Conservation (phyloP, 345 rosid genomes). For the Gossypium rotundifolium region DNA sequence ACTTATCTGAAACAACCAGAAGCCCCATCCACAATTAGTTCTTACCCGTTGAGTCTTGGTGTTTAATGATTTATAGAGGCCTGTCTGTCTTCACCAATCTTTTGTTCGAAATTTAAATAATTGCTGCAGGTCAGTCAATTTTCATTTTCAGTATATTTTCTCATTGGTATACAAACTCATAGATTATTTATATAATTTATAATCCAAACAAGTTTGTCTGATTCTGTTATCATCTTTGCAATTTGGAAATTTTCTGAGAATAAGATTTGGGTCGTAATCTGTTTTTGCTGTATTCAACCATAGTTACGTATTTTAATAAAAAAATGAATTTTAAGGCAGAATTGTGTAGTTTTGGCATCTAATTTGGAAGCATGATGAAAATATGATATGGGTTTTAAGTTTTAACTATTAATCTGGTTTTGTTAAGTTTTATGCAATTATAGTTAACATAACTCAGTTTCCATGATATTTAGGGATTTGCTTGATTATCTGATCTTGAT, state of each 20-base stretch:
- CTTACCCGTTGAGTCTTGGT: not conserved
- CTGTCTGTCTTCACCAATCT: not conserved
- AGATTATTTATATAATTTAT: not conserved
- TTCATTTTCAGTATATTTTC: not conserved
- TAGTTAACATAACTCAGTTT: not conserved
- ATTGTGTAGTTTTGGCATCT: not conserved
- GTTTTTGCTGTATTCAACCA: not conserved
- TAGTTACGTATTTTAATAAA: not conserved
- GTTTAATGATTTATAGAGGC: not conserved
- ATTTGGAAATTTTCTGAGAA: not conserved
- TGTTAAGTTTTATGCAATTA: not conserved
- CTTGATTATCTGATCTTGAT: not conserved
- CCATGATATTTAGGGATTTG: not conserved
- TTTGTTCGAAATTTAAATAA: not conserved
- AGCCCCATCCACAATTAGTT: not conserved
- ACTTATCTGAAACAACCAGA: not conserved
- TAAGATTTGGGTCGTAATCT: not conserved
- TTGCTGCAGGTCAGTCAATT: not conserved
- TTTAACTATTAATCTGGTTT: not conserved
- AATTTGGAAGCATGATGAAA: not conserved
- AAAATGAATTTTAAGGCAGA: not conserved
- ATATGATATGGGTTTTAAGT: not conserved
- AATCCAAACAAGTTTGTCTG: not conserved
- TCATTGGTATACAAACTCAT: not conserved
- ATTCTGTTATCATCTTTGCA: not conserved